Evolutionary conservation across 2,329 filamentous ascomycete species (phyloP).

Genomic region (Phoma sp.): DNA sequence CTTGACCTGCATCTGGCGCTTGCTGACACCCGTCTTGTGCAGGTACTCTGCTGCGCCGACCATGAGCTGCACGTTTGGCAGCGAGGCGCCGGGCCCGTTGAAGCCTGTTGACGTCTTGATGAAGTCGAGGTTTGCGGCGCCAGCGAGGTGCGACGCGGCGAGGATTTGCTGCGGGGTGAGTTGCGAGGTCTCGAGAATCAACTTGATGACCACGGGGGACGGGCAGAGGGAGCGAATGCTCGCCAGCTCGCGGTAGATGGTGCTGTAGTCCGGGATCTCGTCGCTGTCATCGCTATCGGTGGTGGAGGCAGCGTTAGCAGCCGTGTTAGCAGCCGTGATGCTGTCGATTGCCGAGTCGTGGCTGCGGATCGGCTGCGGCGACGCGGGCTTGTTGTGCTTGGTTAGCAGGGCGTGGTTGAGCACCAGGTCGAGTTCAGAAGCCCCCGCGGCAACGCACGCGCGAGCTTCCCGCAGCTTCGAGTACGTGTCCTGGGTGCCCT

Average conservation of each 20-base stretch:
- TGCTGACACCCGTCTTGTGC: conserved; percentile 38
- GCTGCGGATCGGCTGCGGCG: conserved; percentile 13
- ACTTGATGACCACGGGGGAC: conserved; percentile 55
- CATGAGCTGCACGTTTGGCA: conserved; percentile 63
- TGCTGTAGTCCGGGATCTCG: conserved; percentile 51
- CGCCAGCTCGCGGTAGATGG: conserved; percentile 61
- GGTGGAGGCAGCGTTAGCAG: conserved; percentile 26
- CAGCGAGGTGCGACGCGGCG: conserved; percentile 60
- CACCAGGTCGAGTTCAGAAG: conserved; percentile 65
- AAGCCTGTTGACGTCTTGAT: conserved; percentile 69
- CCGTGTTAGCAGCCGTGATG: conserved; percentile 44
- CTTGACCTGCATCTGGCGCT: conserved; percentile 59
- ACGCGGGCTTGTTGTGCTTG: conserved; percentile 28
- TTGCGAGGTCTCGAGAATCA: conserved; percentile 66
- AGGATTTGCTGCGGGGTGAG: conserved; percentile 58
- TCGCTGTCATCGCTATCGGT: conserved; percentile 23
- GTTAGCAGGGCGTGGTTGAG: conserved; percentile 60
- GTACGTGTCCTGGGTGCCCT: conserved; percentile 61
- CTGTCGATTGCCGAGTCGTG: conserved; percentile 42
- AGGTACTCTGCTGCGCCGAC: conserved; percentile 55
- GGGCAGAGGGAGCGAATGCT: conserved; percentile 58
- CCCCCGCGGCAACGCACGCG: conserved; percentile 58
- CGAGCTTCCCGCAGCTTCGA: conserved; percentile 61
- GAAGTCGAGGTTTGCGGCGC: conserved; percentile 62
- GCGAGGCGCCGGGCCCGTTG: conserved; percentile 60